Evolutionary conservation across 345 rosid species (phyloP), one percentile per base, ranked within the genome.

Genomic region (Euphorbia tirucalli): DNA sequence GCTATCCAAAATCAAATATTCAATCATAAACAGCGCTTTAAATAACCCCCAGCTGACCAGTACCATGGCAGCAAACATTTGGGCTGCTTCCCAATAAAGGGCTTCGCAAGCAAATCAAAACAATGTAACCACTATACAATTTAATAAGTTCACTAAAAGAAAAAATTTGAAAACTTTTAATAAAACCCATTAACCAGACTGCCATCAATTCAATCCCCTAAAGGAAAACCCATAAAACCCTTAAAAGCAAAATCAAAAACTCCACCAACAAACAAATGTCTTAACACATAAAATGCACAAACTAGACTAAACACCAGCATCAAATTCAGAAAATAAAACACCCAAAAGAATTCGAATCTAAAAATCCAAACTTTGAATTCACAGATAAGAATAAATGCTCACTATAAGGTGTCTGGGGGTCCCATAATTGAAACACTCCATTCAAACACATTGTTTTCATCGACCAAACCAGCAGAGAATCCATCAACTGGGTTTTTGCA

Each of bases 401-500:
- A 90, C 98, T 91, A 93, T 7, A 88, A 75, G 62, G 96, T 91
- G 63, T 91, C 93, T 52, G 97, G 96, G 6, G 98, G 97, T 52
- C 98, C 97, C 57, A 93, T 88, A 60, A 93, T 86, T 3, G 96
- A 82, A 43, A 93, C 96, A 74, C 90, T 87, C 97, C 98, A 91
- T 74, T 87, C 88, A 32, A 93, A 93, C 35, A 93, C 75, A 65
- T 93, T 79, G 27, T 15, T 80, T 78, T 93, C 98, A 65, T 90
- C 92, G 28, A 90, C 88, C 78, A 93, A 82, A 32, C 98, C 98
- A 28, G 97, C 95, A 22, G 97, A 93, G 86, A 93, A 93, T 72
- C 98, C 98, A 86, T 89, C 96, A 22, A 93, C 97, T 0, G 97
- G 98, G 7, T 83, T 79, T 82, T 85, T 93, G 68, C 98, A 91